Evolutionary conservation across 805 yeast species (phyloP), one percentile per base, ranked within the genome.

Genomic region (Candida schatavii): DNA sequence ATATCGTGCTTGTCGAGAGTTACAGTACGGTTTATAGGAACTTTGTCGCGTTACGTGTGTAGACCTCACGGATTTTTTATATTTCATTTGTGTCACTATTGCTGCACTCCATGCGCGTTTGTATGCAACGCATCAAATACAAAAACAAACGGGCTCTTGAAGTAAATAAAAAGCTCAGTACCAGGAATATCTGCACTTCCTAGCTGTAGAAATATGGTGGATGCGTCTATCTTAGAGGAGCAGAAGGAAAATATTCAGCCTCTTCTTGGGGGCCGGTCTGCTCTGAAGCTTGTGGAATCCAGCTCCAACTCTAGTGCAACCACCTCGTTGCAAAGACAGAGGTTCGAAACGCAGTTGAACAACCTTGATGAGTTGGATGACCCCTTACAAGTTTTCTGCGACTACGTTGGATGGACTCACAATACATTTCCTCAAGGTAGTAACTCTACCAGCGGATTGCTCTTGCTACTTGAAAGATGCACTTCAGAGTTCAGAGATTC

Each of bases 191-290:
- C n/a, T n/a, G n/a, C n/a, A n/a, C n/a, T n/a, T n/a, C n/a, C n/a
- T n/a, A n/a, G n/a, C n/a, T n/a, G n/a, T n/a, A n/a, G n/a, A n/a
- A n/a, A n/a, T n/a, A 25, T 27, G 29, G 28, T 38, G 26, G 41
- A 38, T 18, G 41, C 41, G 13, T 32, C 34, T 23, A 36, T 55
- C 17, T 41, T 68, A 31, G 74, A 69, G 43, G 55, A 50, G 15
- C 83, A 85, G 42, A 89, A 89, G 61, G 96, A 87, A 58, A 87
- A 87, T 54, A 81, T 89, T 4, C 70, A 71, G 52, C 88, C 91
- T 0, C 54, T 80, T 19, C 64, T 63, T 2, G 79, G 75, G 14
- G 97, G 96, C 2, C 68, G 90, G 34, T 80, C 91, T 0, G 95
- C 82, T 0, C 50, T 64, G 26, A 72, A 79, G 6, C 64, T 88